phyloP scores from a whole-genome alignment of 2,329 filamentous ascomycete species.

The Rutstroemia sp. region DNA sequence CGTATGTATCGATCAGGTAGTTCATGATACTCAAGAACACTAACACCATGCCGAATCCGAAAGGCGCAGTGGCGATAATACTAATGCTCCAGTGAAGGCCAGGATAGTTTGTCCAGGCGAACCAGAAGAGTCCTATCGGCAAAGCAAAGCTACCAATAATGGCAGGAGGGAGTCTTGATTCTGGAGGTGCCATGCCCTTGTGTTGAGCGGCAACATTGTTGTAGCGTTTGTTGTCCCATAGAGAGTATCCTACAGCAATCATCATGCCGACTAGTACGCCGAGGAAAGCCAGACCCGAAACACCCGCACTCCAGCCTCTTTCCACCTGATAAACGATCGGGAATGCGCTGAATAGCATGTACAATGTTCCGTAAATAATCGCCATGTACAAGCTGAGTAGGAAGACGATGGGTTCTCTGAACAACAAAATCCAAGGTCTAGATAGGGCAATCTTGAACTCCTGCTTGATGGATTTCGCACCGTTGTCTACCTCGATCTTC shows the following conservation, averaged over 20 bases:
- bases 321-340: conserved; percentile 57
- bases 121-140: conserved; percentile 59
- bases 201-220: conserved; percentile 28
- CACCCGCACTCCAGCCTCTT: conserved; percentile 51
- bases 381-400: conserved; percentile 63
- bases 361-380: conserved; percentile 45
- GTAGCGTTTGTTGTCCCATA: conserved; percentile 49
- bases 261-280: conserved; percentile 63
- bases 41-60: conserved; percentile 44
- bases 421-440: conserved; percentile 81
- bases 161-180: conserved; percentile 55
- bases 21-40: conserved; percentile 58
- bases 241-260: conserved; percentile 45
- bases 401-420: conserved; percentile 77
- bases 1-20: conserved; percentile 61
- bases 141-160: conserved; percentile 55
- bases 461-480: conserved; percentile 42
- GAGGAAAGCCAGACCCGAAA: conserved; percentile 58
- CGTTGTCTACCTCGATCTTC: conserved; percentile 61
- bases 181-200: conserved; percentile 51
- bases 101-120: conserved; percentile 56
- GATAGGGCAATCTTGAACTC: conserved; percentile 73
- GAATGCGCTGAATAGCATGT: conserved; percentile 52
- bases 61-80: conserved; percentile 32
- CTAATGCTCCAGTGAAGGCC: conserved; percentile 50